Percentiles rank a stretch among this genome's conserved stretches.
These are phyloP conservation scores for Aphanoascus verrucosus DNA, from an alignment of 2,329 filamentous ascomycete species.

Conservation along the genomic window DNA sequence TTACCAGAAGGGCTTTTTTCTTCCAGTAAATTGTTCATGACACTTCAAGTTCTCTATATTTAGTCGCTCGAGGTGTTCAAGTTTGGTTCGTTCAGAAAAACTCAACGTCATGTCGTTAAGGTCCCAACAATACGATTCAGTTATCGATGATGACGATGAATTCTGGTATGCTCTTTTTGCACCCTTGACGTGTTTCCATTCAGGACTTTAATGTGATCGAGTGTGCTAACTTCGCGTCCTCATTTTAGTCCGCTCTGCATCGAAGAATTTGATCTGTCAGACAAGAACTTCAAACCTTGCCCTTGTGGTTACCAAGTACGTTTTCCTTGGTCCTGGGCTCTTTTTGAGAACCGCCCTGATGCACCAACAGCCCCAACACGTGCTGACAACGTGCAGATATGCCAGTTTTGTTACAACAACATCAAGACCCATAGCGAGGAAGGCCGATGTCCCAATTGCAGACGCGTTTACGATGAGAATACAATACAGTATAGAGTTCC, in stretches of 20 bases:
- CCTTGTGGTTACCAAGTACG: slow-evolving; percentile 94
- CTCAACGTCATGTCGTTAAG: slow-evolving; percentile 32
- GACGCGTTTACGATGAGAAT: slow-evolving; percentile 89
- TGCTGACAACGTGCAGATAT: slow-evolving; percentile 54
- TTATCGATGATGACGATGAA: slow-evolving; percentile 43
- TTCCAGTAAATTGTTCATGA: slow-evolving; percentile 5
- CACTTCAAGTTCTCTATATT: slow-evolving; percentile 2
- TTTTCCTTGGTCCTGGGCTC: not conserved
- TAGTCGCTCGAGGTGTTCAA: not conserved
- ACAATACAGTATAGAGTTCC: slow-evolving; percentile 96
- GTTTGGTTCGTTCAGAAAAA: not conserved
- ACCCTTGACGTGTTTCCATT: not conserved
- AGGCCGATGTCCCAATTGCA: slow-evolving; percentile 91
- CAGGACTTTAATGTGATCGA: not conserved
- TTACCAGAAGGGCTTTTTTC: slow-evolving; percentile 5
- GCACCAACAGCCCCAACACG: slow-evolving; percentile 1
- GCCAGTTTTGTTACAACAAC: slow-evolving; percentile 99
- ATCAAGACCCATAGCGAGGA: slow-evolving; percentile 93
- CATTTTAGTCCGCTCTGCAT: slow-evolving; percentile 77
- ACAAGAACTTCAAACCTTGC: slow-evolving; percentile 93
- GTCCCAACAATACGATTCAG: slow-evolving; percentile 37
- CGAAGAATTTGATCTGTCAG: slow-evolving; percentile 95
- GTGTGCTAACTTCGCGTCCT: not conserved
- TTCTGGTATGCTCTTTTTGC: slow-evolving; percentile 31
- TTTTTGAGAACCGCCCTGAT: not conserved